Percentiles rank a stretch among this genome's conserved stretches.
phyloP scores from a whole-genome alignment of 306 rosid genomes.

The Ochetophila trinervis region DNA sequence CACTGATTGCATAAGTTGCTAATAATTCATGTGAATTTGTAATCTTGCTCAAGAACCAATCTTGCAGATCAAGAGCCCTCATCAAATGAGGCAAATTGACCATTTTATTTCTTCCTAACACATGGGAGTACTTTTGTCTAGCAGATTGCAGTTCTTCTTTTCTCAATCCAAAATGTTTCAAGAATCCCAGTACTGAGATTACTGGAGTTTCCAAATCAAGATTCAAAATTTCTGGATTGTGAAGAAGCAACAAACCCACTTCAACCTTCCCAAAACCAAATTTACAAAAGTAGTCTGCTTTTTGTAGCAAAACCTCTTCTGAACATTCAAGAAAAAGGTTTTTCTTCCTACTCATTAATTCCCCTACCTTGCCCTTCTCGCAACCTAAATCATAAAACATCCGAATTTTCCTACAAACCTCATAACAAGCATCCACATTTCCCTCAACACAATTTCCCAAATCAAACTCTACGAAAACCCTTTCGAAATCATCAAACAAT shows the following conservation, averaged over 20 bases:
- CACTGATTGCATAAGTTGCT: conserved; percentile 31
- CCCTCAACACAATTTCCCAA: conserved; percentile 48
- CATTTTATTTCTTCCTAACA: conserved; percentile 57
- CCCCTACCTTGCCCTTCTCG: conserved; percentile 39
- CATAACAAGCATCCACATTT: conserved; percentile 56
- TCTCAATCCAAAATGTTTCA: conserved; percentile 55
- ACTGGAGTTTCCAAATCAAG: conserved; percentile 42
- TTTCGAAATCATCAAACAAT: conserved; percentile 46
- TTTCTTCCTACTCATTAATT: conserved; percentile 43
- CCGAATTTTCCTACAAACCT: conserved; percentile 53
- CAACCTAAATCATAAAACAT: conserved; percentile 58
- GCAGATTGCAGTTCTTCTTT: conserved; percentile 27
- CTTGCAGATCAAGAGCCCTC: conserved; percentile 64
- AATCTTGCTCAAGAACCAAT: conserved; percentile 60
- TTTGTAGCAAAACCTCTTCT: conserved; percentile 46
- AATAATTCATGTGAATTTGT: conserved; percentile 49
- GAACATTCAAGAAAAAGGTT: conserved; percentile 40
- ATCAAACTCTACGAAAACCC: conserved; percentile 45
- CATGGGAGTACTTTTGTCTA: conserved; percentile 38
- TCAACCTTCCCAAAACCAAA: conserved; percentile 50
- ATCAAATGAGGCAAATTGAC: conserved; percentile 59
- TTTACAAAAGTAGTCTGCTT: conserved; percentile 46
- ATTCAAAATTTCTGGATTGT: conserved; percentile 43
- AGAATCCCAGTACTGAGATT: conserved; percentile 50
- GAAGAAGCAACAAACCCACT: conserved; percentile 49